Percentiles rank a stretch among this genome's conserved stretches.
Evolutionary conservation across 129 eudicot genomes (phyloP).

Genomic region (Lactuca saligna): DNA sequence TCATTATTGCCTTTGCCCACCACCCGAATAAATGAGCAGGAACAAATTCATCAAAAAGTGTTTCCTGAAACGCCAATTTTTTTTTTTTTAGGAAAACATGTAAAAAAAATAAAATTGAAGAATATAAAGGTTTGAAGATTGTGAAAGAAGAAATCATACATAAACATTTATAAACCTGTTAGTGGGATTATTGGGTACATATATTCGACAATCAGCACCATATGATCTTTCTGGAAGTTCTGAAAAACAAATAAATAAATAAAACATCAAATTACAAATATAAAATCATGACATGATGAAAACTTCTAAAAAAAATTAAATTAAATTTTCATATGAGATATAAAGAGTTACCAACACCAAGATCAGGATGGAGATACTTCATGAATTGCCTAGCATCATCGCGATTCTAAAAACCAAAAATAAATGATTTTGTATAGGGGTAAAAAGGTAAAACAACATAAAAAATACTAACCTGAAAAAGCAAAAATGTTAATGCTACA

Average conservation of each 20-base stretch:
- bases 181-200: slow-evolving; percentile 80
- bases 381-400: slow-evolving; percentile 98
- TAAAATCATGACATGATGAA: slow-evolving; percentile 11
- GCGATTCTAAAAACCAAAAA: slow-evolving; percentile 58
- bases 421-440: slow-evolving; percentile 1
- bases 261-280: not conserved
- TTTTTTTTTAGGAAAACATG: not conserved
- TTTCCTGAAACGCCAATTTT: slow-evolving; percentile 63
- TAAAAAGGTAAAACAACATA: slow-evolving; percentile 11
- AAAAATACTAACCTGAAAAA: slow-evolving; percentile 75
- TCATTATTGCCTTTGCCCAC: slow-evolving; percentile 99
- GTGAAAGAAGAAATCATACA: slow-evolving; percentile 82
- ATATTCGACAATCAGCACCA: slow-evolving; percentile 93
- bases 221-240: slow-evolving; percentile 98
- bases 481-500: slow-evolving; percentile 84
- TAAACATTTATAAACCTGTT: slow-evolving; percentile 98
- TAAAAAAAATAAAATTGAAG: slow-evolving; percentile 1
- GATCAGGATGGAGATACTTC: slow-evolving; percentile 92
- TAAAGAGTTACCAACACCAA: slow-evolving; percentile 79
- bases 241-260: too few relatives aligned
- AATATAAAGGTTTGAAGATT: slow-evolving; percentile 27
- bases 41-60: slow-evolving; percentile 92
- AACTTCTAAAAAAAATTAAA: not conserved
- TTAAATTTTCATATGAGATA: too few relatives aligned
- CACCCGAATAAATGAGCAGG: slow-evolving; percentile 91